Conservation (phyloP, 129 eudicot genomes). For the Scalesia atractyloides region DNA sequence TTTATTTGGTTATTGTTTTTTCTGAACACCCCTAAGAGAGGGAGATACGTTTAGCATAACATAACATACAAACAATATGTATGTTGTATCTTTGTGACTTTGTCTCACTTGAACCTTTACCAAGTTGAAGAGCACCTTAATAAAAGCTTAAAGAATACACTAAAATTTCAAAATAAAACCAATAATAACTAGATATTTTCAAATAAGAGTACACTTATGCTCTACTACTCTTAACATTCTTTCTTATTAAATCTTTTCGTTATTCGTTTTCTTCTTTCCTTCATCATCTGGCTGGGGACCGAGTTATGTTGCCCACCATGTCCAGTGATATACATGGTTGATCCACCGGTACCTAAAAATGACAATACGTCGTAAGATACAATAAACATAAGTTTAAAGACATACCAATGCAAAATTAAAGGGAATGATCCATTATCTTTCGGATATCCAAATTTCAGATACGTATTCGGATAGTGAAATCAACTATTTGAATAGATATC, state of each 20-base stretch:
- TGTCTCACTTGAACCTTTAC: background rate
- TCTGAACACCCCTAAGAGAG: no score
- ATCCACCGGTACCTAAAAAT: constrained; percentile 45
- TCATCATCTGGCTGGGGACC: constrained; percentile 30
- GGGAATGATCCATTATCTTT: background rate
- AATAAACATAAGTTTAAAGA: background rate
- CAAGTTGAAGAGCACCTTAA: background rate
- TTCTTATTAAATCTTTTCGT: background rate
- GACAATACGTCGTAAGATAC: background rate
- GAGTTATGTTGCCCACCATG: constrained; percentile 51
- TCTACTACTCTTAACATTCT: background rate
- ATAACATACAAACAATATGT: no score
- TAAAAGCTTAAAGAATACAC: constrained; percentile 10
- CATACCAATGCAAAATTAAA: background rate
- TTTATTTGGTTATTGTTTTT: no score
- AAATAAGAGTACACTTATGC: background rate
- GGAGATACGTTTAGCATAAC: no score
- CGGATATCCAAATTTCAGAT: no score
- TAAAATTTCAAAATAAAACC: background rate
- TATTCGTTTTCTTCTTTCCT: constrained; percentile 10
- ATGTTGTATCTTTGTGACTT: background rate
- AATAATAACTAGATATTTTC: background rate
- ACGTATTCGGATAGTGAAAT: no score
- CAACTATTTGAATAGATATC: no score
- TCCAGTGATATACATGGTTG: constrained; percentile 53